Evolutionary conservation across 768 basidiomycete species (phyloP).

Genomic region (Kwoniella botswanensis): DNA sequence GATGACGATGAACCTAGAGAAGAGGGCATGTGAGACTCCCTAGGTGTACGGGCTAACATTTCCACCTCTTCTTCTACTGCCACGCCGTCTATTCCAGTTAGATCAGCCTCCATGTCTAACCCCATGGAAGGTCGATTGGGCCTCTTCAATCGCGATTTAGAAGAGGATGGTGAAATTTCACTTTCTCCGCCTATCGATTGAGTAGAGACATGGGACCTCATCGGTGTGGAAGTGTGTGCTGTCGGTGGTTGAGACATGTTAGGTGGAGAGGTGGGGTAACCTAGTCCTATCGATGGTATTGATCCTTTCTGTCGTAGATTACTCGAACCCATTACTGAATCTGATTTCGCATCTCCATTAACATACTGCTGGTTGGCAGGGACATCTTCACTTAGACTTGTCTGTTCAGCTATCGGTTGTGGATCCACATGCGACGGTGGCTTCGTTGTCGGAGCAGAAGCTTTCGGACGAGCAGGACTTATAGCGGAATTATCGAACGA

Average conservation of each 20-base stretch:
- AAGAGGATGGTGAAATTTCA: slow-evolving; percentile 13
- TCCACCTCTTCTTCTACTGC: slow-evolving; percentile 25
- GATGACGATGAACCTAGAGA: slow-evolving; percentile 2
- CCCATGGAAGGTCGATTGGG: slow-evolving; percentile 25
- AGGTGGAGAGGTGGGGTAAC: slow-evolving; percentile 33
- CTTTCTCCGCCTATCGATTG: slow-evolving; percentile 2
- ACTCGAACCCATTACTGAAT: neutral
- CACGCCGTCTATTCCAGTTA: slow-evolving; percentile 33
- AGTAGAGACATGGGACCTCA: neutral
- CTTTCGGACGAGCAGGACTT: slow-evolving; percentile 18
- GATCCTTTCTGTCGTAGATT: slow-evolving; percentile 5
- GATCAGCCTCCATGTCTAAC: slow-evolving; percentile 36
- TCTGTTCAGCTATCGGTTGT: neutral
- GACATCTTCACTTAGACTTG: neutral
- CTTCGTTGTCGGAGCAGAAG: slow-evolving; percentile 3
- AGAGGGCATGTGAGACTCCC: slow-evolving; percentile 12
- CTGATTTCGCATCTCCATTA: neutral
- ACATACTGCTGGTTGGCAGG: slow-evolving; percentile 20
- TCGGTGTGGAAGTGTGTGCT: slow-evolving; percentile 5
- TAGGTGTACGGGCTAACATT: slow-evolving; percentile 31
- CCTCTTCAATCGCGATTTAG: slow-evolving; percentile 17
- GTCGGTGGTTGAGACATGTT: slow-evolving; percentile 2
- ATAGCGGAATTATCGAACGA: slow-evolving; percentile 19
- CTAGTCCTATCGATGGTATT: slow-evolving; percentile 30
- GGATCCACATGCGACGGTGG: neutral